Evolutionary conservation across 2,329 filamentous ascomycete species (phyloP), one percentile per base, ranked within the genome.

Genomic region (Orbilia quercus): DNA sequence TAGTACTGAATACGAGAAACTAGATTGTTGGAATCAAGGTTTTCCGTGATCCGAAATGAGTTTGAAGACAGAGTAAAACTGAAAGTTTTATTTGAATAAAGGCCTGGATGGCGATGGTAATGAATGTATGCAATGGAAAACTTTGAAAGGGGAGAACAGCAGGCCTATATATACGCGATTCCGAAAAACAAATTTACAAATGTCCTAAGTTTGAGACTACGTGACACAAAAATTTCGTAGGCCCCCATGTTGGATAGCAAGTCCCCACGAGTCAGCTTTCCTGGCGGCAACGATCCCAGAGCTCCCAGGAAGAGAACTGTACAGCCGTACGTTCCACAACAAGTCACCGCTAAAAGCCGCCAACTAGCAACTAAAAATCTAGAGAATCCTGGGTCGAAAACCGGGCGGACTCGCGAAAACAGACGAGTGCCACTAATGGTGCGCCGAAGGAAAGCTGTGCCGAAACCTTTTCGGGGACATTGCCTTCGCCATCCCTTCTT

Each of bases 281-380:
- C 36, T 45, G 51, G 51, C 20, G 36, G 34, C 11, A 55, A 44
- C 20, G 12, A 44, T 42, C 53, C 53, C 22, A 31, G 44, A 50
- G 44, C 31, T 40, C 42, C 28, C 6, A 36, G 55, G 22, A 38
- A 20, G 28, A 53, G n/a, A 5, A 54, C 20, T 11, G 14, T n/a
- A 44, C 20, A 20, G 23, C 28, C 9, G 9, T 31, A 31, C 11
- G 48, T 45, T 36, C 31, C 40, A 44, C 59, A 51, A 38, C 38
- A 64, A 45, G 14, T 20, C 38, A 36, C 59, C 59, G 59, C 47
- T 16, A 20, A 47, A 47, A 55, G 25, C 48, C 59, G 59, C 59
- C 59, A 55, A 31, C 6, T 1, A 16, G n/a, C n/a, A 12, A 54
- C 11, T 20, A 23, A 54, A 54, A 18, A 31, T 38, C 23, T 62